Evolutionary conservation across 306 rosid species (phyloP).

Genomic region (Corylus avellana): DNA sequence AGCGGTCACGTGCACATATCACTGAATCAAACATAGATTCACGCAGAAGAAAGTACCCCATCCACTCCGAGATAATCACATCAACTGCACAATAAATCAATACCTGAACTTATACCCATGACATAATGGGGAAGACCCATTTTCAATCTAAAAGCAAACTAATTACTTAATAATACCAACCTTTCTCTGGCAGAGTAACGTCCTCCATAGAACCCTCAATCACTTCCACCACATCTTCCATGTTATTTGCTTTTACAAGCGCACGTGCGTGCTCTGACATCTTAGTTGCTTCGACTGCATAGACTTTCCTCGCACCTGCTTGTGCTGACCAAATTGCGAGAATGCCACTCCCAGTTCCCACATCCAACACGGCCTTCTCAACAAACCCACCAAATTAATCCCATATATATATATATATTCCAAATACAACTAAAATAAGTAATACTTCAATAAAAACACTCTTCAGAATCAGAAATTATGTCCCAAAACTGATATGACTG

Average conservation of each 20-base stretch:
- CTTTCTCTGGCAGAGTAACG: constrained; percentile 88
- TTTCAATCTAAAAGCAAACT: not conserved
- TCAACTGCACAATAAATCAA: constrained; percentile 61
- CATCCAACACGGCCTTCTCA: constrained; percentile 91
- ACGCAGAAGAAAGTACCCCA: constrained; percentile 97
- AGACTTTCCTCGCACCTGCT: constrained; percentile 97
- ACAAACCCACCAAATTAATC: constrained; percentile 28
- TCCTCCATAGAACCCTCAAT: constrained; percentile 95
- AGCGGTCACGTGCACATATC: constrained; percentile 93
- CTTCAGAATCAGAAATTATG: not conserved
- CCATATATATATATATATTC: constrained; percentile 21
- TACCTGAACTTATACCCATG: not conserved
- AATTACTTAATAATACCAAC: constrained; percentile 35
- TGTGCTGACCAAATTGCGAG: constrained; percentile 99
- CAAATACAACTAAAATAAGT: not conserved
- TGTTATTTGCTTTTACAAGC: constrained; percentile 76
- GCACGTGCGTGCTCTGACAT: constrained; percentile 92
- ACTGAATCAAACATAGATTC: constrained; percentile 99
- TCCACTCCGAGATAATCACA: constrained; percentile 98
- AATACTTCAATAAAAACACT: not conserved
- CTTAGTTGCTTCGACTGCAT: constrained; percentile 96
- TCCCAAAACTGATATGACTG: not conserved
- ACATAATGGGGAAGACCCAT: not conserved
- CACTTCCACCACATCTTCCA: constrained; percentile 68
- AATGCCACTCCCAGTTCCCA: constrained; percentile 99